Evolutionary conservation across 768 basidiomycete species (phyloP).

Genomic region (Paxillus ammoniavirescens): DNA sequence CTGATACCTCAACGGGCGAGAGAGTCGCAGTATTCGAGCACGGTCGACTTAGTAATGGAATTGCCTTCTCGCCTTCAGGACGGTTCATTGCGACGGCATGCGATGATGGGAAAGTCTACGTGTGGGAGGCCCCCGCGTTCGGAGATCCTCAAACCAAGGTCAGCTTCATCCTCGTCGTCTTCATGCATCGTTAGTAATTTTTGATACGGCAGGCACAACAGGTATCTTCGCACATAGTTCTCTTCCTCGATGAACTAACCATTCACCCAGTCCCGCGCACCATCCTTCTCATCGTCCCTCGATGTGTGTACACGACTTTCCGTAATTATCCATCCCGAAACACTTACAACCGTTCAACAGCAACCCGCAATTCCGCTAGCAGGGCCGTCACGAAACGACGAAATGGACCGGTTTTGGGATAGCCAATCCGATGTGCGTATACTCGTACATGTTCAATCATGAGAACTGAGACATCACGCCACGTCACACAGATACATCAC

Average conservation of each 20-base stretch:
- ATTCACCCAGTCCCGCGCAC: neutral
- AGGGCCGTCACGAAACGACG: neutral
- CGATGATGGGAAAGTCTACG: neutral
- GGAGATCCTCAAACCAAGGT: neutral
- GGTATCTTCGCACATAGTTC: neutral
- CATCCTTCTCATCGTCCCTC: neutral
- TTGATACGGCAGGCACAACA: neutral
- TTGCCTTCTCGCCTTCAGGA: conserved; percentile 4
- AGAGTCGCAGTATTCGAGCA: neutral
- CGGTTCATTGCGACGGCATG: neutral
- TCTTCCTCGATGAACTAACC: neutral
- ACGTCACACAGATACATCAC: too few species aligned
- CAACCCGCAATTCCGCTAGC: neutral
- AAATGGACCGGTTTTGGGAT: too few species aligned
- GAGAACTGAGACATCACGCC: too few species aligned
- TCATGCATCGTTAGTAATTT: neutral
- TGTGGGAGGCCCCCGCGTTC: neutral
- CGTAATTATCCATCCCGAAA: neutral
- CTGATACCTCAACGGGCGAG: neutral
- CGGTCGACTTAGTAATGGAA: neutral
- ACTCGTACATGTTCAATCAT: too few species aligned
- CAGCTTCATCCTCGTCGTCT: neutral
- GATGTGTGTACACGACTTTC: neutral
- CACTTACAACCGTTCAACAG: neutral
- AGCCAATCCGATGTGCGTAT: too few species aligned